Conservation (phyloP, 805 yeast genomes). For the Ogataea angusta region DNA sequence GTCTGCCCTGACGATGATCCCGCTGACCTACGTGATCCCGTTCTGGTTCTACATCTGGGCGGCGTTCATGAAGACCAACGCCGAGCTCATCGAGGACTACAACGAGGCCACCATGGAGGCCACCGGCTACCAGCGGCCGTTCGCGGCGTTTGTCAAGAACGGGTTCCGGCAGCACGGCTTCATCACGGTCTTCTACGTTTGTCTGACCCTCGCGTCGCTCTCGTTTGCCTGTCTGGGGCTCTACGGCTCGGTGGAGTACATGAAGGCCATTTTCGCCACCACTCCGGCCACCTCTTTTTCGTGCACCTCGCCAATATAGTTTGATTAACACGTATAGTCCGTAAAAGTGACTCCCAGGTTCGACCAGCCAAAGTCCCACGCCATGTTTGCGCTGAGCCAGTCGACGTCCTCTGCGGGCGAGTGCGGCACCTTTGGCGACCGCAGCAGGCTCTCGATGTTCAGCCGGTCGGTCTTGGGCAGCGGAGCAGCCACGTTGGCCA, state of each 20-base stretch:
- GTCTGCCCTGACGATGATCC: slow-evolving; percentile 28
- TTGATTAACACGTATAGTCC: not conserved
- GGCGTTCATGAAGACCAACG: slow-evolving; percentile 17
- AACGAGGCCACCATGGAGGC: slow-evolving; percentile 4
- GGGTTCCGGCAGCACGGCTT: slow-evolving; percentile 22
- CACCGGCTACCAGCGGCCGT: slow-evolving; percentile 3
- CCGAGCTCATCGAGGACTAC: slow-evolving; percentile 4
- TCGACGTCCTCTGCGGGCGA: slow-evolving; percentile 3
- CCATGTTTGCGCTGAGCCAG: slow-evolving; percentile 6
- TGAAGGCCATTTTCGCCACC: slow-evolving; percentile 24
- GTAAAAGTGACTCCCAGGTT: slow-evolving; percentile 3
- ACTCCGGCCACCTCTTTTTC: slow-evolving; percentile 32
- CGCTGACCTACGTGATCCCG: slow-evolving; percentile 30
- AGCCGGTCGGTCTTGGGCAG: slow-evolving; percentile 13
- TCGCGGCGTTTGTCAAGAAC: not conserved
- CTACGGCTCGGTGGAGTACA: slow-evolving; percentile 28
- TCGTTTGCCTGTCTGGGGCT: slow-evolving; percentile 32
- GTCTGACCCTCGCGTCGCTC: slow-evolving; percentile 25
- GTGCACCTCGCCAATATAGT: slow-evolving; percentile 28
- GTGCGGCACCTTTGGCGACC: slow-evolving; percentile 3
- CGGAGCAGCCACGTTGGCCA: slow-evolving; percentile 19
- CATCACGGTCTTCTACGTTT: slow-evolving; percentile 18
- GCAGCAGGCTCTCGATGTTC: slow-evolving; percentile 9
- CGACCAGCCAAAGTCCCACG: slow-evolving; percentile 12
- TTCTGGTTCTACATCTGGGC: slow-evolving; percentile 22